Evolutionary conservation across 192 early-diverging fungal genomes (phyloP), one percentile per base, ranked within the genome.

Genomic region (Coemansia sp.): DNA sequence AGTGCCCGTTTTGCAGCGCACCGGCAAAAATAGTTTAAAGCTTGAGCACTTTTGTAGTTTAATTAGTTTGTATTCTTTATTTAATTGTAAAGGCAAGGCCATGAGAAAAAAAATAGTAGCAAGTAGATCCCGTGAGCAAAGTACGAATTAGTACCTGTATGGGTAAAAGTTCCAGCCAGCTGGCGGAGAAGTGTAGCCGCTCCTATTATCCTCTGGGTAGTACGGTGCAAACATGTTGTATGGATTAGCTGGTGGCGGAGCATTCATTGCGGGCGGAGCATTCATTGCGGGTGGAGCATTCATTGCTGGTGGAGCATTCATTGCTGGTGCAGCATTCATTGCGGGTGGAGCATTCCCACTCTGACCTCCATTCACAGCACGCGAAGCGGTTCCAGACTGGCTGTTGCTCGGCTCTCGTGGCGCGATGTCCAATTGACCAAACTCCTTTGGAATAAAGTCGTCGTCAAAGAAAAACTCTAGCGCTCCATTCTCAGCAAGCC

Each of bases 1-100:
- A 91, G 17, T 96, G 94, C 72, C 93, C 94, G 22, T 89, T 93
- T 5, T 94, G 94, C 53, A 72, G 76, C 41, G 63, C 82, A 49
- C 46, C 66, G 2, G 51, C 25, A 12, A 38, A 47, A 11, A 9
- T 24, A 20, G 1, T 29, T 24, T 57, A 35, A 6, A 19, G 11
- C 15, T 9, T 59, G 27, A 61, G 6, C 2, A 14, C 57, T 22
- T 22, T 54, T 64, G 24, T 20, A 24, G 12, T 22, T 29, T 58
- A 22, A 19, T n/a, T 25, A 22, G 20, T 45, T 5, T 31, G 22
- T 47, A 62, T 14, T 40, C 51, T 60, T 59, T 37, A 15, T 19
- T 39, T 39, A n/a, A 22, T 53, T 31, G 49, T 53, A 53, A 24
- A 49, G 24, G 4, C 2, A 25, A 7, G 49, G 27, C 29, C 27